Evolutionary conservation across 169 alveolate species (phyloP).

Genomic region (Eimeria acervulina): DNA sequence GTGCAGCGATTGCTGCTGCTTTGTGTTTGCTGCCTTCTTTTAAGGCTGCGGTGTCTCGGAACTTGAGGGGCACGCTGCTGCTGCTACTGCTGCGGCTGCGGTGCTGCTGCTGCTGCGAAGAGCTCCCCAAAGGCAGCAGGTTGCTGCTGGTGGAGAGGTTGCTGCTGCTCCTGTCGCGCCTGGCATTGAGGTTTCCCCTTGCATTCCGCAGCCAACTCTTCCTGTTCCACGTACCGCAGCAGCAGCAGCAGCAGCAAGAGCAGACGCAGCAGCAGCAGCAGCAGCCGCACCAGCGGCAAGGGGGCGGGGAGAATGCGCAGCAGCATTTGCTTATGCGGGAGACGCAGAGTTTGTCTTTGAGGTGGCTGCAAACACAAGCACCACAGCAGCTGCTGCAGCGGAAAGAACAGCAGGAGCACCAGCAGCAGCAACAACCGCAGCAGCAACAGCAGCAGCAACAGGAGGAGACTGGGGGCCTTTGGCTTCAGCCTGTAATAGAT

Average conservation of each 20-base stretch:
- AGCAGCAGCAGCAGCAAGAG: conserved; percentile 37
- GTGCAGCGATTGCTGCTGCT: conserved; percentile 54
- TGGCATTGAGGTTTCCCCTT: conserved; percentile 17
- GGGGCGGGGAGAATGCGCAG: not conserved
- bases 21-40: conserved; percentile 42
- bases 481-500: conserved; percentile 52
- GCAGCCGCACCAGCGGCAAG: not conserved
- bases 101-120: conserved; percentile 38
- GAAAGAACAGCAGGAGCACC: conserved; percentile 22
- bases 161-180: conserved; percentile 65
- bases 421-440: conserved; percentile 47
- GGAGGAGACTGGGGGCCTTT: conserved; percentile 11
- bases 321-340: not conserved
- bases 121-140: conserved; percentile 12
- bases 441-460: conserved; percentile 42
- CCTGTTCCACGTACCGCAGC: conserved; percentile 38
- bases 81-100: conserved; percentile 63
- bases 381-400: not conserved
- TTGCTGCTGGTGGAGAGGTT: conserved; percentile 23
- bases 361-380: conserved; percentile 16
- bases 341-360: not conserved
- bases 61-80: conserved; percentile 26
- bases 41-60: conserved; percentile 15
- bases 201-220: conserved; percentile 35
- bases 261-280: not conserved